Conservation (phyloP, 208 protist species). For the Leishmania gerbilli region DNA sequence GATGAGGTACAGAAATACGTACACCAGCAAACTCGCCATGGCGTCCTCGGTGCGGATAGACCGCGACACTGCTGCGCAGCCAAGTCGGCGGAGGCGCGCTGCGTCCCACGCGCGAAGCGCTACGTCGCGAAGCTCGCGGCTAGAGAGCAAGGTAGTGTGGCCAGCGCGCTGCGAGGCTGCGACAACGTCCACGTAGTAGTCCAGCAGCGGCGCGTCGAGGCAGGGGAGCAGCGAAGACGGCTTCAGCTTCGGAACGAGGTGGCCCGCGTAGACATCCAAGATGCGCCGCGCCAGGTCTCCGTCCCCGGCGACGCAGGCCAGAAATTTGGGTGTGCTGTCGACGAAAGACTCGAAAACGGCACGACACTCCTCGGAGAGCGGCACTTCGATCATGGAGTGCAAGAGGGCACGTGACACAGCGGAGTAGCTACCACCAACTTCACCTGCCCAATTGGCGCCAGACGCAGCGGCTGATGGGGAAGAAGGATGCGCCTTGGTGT, state of each 20-base stretch:
- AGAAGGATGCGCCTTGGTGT: neutral
- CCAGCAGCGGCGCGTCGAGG: slow-evolving; percentile 47
- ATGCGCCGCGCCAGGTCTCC: slow-evolving; percentile 49
- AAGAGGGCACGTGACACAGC: slow-evolving; percentile 37
- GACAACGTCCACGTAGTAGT: slow-evolving; percentile 68
- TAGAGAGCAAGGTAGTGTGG: slow-evolving; percentile 13
- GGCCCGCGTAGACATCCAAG: slow-evolving; percentile 53
- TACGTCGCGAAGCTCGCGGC: slow-evolving; percentile 20
- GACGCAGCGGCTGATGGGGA: neutral
- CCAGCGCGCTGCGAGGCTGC: slow-evolving; percentile 1
- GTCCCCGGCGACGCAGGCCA: slow-evolving; percentile 47
- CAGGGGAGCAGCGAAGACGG: slow-evolving; percentile 51
- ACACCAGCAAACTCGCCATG: slow-evolving; percentile 22
- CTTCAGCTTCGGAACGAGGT: slow-evolving; percentile 48
- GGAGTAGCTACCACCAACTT: neutral
- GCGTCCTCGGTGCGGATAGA: slow-evolving; percentile 8
- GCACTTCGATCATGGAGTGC: slow-evolving; percentile 38
- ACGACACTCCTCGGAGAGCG: slow-evolving; percentile 54
- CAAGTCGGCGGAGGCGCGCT: slow-evolving; percentile 9
- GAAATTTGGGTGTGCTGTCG: slow-evolving; percentile 58
- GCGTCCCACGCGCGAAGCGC: slow-evolving; percentile 15
- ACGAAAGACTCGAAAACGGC: slow-evolving; percentile 53
- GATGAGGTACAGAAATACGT: slow-evolving; percentile 22
- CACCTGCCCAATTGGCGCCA: neutral
- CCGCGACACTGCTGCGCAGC: slow-evolving; percentile 9